Conservation (phyloP, 2,329 filamentous ascomycete species). For the Fusarium duplospermum region DNA sequence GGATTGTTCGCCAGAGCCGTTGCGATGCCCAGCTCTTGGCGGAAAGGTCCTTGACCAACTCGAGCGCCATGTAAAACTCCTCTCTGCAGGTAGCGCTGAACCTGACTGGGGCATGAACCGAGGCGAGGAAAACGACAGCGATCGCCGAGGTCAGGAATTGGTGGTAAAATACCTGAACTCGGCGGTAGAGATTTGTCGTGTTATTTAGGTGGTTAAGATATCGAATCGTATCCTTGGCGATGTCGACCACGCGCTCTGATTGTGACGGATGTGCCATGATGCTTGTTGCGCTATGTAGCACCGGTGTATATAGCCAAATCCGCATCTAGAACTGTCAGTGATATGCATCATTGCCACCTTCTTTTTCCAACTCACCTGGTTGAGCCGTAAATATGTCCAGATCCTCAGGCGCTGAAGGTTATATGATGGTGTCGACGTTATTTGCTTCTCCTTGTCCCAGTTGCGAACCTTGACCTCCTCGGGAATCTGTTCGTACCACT, state of each 20-base stretch:
- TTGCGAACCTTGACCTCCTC: constrained; percentile 68
- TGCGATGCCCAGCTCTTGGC: constrained; percentile 78
- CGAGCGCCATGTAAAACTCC: constrained; percentile 83
- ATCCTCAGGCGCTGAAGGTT: constrained; percentile 80
- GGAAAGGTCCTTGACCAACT: constrained; percentile 78
- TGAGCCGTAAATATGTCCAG: constrained; percentile 86
- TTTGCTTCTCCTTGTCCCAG: constrained; percentile 66
- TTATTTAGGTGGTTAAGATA: constrained; percentile 78
- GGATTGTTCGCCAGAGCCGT: constrained; percentile 78
- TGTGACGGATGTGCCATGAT: constrained; percentile 81
- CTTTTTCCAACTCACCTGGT: constrained; percentile 65
- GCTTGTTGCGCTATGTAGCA: constrained; percentile 84
- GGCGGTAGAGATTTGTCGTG: constrained; percentile 77
- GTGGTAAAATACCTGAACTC: constrained; percentile 81
- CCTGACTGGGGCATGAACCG: constrained; percentile 77
- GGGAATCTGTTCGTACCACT: constrained; percentile 86
- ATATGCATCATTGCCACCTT: no score
- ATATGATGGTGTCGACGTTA: constrained; percentile 68
- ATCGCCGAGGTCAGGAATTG: constrained; percentile 82
- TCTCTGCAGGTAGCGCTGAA: constrained; percentile 77
- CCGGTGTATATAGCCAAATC: constrained; percentile 87
- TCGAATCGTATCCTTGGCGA: constrained; percentile 81
- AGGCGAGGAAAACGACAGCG: constrained; percentile 80
- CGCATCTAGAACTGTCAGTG: constrained; percentile 66
- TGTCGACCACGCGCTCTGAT: constrained; percentile 78